Percentiles rank a stretch among this genome's conserved stretches.
phyloP scores from a whole-genome alignment of 129 eudicot species.

The Helianthus tuberosus region DNA sequence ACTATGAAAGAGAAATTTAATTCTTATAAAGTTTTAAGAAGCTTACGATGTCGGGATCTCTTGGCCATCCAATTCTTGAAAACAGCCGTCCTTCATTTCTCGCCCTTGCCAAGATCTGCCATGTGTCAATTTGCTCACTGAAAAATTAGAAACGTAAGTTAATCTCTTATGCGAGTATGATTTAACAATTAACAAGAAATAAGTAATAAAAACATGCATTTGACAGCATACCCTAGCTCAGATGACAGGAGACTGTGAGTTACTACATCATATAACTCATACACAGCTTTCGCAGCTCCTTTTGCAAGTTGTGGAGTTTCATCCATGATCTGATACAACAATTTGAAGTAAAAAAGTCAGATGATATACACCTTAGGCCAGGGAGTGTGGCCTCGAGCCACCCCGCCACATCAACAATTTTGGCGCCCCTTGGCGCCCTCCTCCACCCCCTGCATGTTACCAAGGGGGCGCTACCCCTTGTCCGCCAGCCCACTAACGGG shows the following conservation, averaged over 20 bases:
- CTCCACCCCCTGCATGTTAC: too few species aligned
- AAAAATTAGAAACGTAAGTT: conserved; percentile 15
- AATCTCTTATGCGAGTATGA: conserved; percentile 4
- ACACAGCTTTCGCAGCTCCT: conserved; percentile 95
- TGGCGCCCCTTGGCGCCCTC: too few species aligned
- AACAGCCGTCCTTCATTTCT: conserved; percentile 89
- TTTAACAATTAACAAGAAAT: conserved; percentile 8
- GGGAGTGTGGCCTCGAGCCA: too few species aligned
- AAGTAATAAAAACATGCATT: neutral
- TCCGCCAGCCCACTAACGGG: too few species aligned
- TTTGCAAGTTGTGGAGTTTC: conserved; percentile 79
- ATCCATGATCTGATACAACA: conserved; percentile 54
- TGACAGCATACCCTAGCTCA: conserved; percentile 67
- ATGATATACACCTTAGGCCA: neutral
- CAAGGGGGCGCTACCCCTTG: too few species aligned
- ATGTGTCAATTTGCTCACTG: conserved; percentile 95
- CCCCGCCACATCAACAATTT: too few species aligned
- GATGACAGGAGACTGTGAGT: conserved; percentile 74
- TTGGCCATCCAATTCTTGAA: conserved; percentile 92
- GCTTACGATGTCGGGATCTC: conserved; percentile 85
- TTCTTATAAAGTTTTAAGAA: conserved; percentile 11
- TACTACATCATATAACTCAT: conserved; percentile 88
- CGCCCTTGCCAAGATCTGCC: conserved; percentile 82
- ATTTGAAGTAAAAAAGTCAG: conserved; percentile 1
- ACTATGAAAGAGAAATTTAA: neutral